These are phyloP conservation scores for Ustilago tritici DNA, from an alignment of 1,284 basidiomycete genomes.

Conservation along the genomic window DNA sequence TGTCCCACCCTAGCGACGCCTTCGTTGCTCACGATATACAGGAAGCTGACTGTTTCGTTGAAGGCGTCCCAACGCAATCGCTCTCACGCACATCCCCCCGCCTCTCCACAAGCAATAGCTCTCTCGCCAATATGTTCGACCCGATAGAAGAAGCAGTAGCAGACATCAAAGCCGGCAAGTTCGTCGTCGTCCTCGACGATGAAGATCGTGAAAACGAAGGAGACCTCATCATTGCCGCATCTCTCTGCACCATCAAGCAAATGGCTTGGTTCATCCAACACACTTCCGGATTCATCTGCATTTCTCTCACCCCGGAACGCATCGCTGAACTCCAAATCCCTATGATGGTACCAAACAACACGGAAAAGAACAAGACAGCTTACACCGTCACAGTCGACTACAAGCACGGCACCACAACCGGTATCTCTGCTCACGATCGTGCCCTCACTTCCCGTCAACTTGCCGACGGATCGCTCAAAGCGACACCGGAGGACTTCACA, in stretches of 20 bases:
- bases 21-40: no score
- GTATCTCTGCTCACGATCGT: slow-evolving; percentile 96
- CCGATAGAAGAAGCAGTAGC: slow-evolving; percentile 56
- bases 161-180: slow-evolving; percentile 58
- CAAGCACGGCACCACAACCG: slow-evolving; percentile 90
- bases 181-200: slow-evolving; percentile 68
- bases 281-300: slow-evolving; percentile 88
- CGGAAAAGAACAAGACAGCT: slow-evolving; percentile 91
- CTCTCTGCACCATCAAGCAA: slow-evolving; percentile 83
- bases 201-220: slow-evolving; percentile 69
- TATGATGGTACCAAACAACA: slow-evolving; percentile 91
- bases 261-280: slow-evolving; percentile 99
- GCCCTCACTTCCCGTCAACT: slow-evolving; percentile 86
- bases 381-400: slow-evolving; percentile 98
- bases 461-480: slow-evolving; percentile 70
- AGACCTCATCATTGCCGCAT: slow-evolving; percentile 65
- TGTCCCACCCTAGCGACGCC: no score
- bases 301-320: slow-evolving; percentile 82
- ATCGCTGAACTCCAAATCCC: slow-evolving; percentile 86
- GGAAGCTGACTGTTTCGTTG: no score
- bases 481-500: slow-evolving; percentile 78
- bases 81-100: not conserved
- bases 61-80: no score
- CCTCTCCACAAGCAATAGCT: not conserved
- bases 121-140: slow-evolving; percentile 55